Base-by-base conservation (phyloP, 1,284 basidiomycete genomes). In the Papiliotrema laurentii region DNA sequence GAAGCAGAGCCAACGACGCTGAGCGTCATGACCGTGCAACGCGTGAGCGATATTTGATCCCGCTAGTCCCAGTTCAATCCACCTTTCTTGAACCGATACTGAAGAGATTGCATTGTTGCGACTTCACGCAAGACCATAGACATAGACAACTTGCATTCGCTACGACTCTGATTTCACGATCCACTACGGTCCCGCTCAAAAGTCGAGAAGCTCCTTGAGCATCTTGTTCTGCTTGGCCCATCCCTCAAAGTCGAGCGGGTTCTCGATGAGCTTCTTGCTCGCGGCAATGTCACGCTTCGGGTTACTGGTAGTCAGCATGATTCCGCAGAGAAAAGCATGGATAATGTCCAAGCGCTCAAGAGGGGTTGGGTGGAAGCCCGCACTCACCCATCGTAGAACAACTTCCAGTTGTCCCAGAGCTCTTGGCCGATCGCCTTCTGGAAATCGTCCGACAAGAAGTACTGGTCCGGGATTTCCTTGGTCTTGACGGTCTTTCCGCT, bases 401-500 rank as follows among this genome's bases (percentile, higher is more conserved):
- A 27, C 25, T 45, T 43, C 34, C 27, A 43, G 14, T 52, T 21
- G 41, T 34, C 26, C 50, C 50, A 51, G 18, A 49, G 39, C 44
- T 49, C 50, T 16, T 43, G 22, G 30, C 51, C 51, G n/a, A 54
- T 28, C n/a, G 35, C 21, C 36, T 47, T 38, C 30, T 46, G 31
- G 19, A 38, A 37, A 19, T 47, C 44, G 6, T 50, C 50, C 27
- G 50, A 50, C 27, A 52, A 13, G 34, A 54, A 58, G 26, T 38
- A 38, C 21, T 46, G 14, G 6, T 39, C 27, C 5, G 33, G 31
- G 16, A 45, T 28, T 3, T 18, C 7, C 24, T 36, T 26, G 5
- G 55, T 44, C 31, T 44, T 41, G 30, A 58, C 45, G 25, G 48
- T 47, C 25, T 43, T 48, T 13, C 53, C 53, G 6, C 30, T 34